Base-by-base conservation (phyloP, 257 asterid species). In the Solanum tarijense region DNA sequence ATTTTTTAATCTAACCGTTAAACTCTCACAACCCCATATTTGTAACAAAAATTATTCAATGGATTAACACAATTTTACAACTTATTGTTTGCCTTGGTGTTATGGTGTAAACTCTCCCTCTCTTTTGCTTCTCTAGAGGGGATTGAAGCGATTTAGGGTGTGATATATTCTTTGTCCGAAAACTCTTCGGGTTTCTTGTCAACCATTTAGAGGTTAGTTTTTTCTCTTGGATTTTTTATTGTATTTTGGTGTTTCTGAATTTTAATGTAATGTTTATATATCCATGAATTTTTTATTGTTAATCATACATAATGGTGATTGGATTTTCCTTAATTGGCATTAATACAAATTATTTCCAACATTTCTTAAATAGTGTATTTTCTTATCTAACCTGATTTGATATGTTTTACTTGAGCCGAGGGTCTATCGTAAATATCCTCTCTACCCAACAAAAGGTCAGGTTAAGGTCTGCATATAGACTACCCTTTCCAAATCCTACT, bases 111-210 rank as follows among this genome's bases (percentile, higher is more conserved):
- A 13, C 65, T 82, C 69, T 69, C 7, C 29, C 29, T 48, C 68
- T 69, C 32, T 79, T 88, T 27, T 52, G 69, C 78, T 84, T 32
- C 23, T 58, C 55, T 71, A 12, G 68, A 20, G 79, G 35, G 72
- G 83, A 55, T 86, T 85, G 34, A 79, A 71, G 83, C 39, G 13
- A 84, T 87, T 85, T 66, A 85, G 86, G 65, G 85, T 68, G 84
- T 36, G 46, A 76, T 46, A 20, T 81, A 34, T 16, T 72, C 27
- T 32, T 32, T 72, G 4, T 72, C 43, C 0, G 7, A 32, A 71
- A 32, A 71, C 25, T 71, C 13, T 71, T 31, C 14, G 25, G 5
- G 13, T 7, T 71, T 71, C 25, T 35, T 9, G n/a, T 71, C 78
- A 31, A 31, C 9, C 66, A 84, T 83, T 86, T 20, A 18, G 38